Conservation (phyloP, 495 filamentous ascomycete species). For the Daldinia loculata region DNA sequence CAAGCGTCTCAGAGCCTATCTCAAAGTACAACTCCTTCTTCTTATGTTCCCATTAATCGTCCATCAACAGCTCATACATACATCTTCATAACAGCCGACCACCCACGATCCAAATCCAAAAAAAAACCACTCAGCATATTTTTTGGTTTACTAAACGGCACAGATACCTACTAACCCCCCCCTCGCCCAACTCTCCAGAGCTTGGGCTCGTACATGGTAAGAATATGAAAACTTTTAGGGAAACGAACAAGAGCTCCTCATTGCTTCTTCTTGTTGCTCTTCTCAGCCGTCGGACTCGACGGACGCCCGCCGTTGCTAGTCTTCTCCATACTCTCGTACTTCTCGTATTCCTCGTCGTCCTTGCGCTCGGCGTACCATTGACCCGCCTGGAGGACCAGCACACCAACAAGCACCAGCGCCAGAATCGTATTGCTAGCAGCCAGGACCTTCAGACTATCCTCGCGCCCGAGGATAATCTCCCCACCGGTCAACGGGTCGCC, state of each 20-base stretch:
- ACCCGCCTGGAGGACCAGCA: conserved; percentile 92
- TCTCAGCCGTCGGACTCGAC: conserved; percentile 39
- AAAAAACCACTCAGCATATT: background rate
- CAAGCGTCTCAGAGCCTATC: background rate
- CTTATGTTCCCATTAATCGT: background rate
- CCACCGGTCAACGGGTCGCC: conserved; percentile 48
- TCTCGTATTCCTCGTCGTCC: conserved; percentile 81
- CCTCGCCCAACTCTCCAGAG: background rate
- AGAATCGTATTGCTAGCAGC: conserved; percentile 97
- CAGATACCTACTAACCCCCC: background rate
- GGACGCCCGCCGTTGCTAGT: conserved; percentile 34
- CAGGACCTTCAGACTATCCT: conserved; percentile 89
- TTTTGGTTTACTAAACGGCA: background rate
- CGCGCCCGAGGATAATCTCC: conserved; percentile 67
- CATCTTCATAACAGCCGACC: background rate
- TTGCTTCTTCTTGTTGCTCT: conserved; percentile 51
- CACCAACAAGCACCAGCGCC: conserved; percentile 87
- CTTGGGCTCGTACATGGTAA: background rate
- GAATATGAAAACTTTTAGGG: background rate
- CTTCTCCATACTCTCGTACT: conserved; percentile 60
- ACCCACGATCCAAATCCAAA: background rate
- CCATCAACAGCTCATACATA: background rate
- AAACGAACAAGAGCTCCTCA: background rate
- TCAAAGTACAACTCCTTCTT: background rate
- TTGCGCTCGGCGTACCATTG: conserved; percentile 99